phyloP scores from a whole-genome alignment of 148 eudicot genomes.

The Chenopodium berlandieri region DNA sequence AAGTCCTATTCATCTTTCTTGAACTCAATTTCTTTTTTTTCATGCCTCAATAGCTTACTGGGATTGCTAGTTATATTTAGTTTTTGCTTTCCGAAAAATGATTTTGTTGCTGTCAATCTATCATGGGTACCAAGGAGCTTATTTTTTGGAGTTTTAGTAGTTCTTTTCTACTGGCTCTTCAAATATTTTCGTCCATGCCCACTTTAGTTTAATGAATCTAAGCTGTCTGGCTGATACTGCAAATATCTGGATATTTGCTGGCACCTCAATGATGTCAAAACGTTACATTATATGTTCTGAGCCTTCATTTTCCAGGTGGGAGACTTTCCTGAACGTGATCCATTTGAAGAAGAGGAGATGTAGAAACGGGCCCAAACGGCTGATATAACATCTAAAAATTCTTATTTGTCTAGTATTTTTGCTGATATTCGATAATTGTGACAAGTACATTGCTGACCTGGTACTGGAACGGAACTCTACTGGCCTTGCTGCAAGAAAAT shows the following conservation, averaged over 20 bases:
- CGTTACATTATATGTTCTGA: not conserved
- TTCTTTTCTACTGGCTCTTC: no score
- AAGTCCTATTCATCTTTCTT: not conserved
- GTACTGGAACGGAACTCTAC: not conserved
- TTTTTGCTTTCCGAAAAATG: no score
- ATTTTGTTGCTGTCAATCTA: no score
- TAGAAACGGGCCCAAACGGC: slow-evolving; percentile 10
- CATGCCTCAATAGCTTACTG: not conserved
- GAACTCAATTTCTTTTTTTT: not conserved
- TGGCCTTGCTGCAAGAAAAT: not conserved
- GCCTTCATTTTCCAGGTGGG: slow-evolving; percentile 56
- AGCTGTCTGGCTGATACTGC: not conserved
- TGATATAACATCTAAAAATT: no score
- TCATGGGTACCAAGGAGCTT: not conserved
- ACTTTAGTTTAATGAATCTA: no score
- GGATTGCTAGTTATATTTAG: not conserved
- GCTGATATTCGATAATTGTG: not conserved
- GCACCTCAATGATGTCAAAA: not conserved
- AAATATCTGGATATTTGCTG: not conserved
- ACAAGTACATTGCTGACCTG: slow-evolving; percentile 5
- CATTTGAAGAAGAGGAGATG: slow-evolving; percentile 89
- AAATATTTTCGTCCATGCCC: no score
- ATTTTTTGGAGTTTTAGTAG: not conserved
- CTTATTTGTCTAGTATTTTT: not conserved
- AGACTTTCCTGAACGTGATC: slow-evolving; percentile 82